These are phyloP conservation scores for Phytophthora constricta DNA, from an alignment of 352 stramenopile genomes.

Conservation along the genomic window DNA sequence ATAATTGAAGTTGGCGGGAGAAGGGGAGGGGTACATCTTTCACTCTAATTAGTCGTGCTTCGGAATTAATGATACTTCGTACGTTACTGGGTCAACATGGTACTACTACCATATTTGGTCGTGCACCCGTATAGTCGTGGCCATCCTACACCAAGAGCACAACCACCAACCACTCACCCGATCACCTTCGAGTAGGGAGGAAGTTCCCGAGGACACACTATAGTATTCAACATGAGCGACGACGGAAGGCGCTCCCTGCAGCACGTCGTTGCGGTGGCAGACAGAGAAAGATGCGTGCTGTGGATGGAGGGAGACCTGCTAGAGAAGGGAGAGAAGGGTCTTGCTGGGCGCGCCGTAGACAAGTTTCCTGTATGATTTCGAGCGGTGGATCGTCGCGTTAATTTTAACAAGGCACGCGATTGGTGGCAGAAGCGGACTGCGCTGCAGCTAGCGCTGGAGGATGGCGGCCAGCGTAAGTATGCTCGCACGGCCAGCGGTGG, in stretches of 20 bases:
- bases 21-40: no score
- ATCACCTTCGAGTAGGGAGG: no score
- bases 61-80: constrained; percentile 1
- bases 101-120: constrained; percentile 9
- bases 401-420: constrained; percentile 6
- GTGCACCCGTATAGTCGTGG: constrained; percentile 3
- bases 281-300: constrained; percentile 5
- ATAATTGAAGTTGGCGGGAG: no score
- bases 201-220: no score
- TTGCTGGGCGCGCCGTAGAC: constrained; percentile 9
- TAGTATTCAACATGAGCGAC: no score
- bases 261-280: constrained; percentile 8
- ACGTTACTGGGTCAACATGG: background rate
- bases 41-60: constrained; percentile 12
- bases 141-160: no score
- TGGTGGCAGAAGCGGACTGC: constrained; percentile 5
- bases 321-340: no score
- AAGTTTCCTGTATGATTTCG: constrained; percentile 1
- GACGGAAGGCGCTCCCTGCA: constrained; percentile 4
- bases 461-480: background rate
- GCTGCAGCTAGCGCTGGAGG: background rate
- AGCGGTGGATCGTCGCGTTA: background rate
- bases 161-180: no score
- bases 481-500: background rate
- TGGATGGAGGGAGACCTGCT: constrained; percentile 6